Evolutionary conservation across 225 moss, liverwort and hornwort genomes (phyloP), one percentile per base, ranked within the genome.

Genomic region (Rhytidiadelphus loreus): DNA sequence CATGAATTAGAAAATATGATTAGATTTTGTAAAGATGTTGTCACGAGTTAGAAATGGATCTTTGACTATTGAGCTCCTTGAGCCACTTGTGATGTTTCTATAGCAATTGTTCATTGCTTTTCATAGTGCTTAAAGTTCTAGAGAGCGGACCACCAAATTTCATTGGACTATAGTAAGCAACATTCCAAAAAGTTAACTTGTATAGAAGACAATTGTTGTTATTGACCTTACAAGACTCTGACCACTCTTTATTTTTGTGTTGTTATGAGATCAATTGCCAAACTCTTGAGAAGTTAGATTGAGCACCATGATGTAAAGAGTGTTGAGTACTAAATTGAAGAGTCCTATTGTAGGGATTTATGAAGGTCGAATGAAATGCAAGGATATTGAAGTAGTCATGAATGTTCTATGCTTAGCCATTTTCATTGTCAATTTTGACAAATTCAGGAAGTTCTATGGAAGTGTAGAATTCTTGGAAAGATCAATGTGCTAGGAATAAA

Each of bases 291-390:
- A 41, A 41, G 4, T 24, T 24, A 69, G 8, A 71, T 25, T 28
- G 71, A 43, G 3, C 16, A 28, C 28, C 0, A 16, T 43, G 16
- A 41, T 1, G 0, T 9, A 70, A 8, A 25, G 14, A 16, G 16
- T 0, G 0, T 44, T 72, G 41, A 70, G 2, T 9, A 16, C 0
- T 44, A 1, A 13, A 1, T 13, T 39, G 10, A 72, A 28, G 10
- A 44, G 3, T 43, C 2, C 1, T 16, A 28, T 28, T 72, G 14
- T 28, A 0, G 28, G 14, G 22, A n/a, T 66, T 5, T 6, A 22
- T 37, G 4, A 66, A 1, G 2, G 24, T 69, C 4, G 39, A 8
- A 39, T 39, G 69, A 24, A 24, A 43, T 71, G 43, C 28, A 16
- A 8, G 26, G 71, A 71, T 2, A 43, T 16, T 43, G 8, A 8